A percentile compares a stretch with the other conserved stretches of the same genome.
Conservation (phyloP, 1,139 yeast species). For the Debaryomyces subglobosus region DNA sequence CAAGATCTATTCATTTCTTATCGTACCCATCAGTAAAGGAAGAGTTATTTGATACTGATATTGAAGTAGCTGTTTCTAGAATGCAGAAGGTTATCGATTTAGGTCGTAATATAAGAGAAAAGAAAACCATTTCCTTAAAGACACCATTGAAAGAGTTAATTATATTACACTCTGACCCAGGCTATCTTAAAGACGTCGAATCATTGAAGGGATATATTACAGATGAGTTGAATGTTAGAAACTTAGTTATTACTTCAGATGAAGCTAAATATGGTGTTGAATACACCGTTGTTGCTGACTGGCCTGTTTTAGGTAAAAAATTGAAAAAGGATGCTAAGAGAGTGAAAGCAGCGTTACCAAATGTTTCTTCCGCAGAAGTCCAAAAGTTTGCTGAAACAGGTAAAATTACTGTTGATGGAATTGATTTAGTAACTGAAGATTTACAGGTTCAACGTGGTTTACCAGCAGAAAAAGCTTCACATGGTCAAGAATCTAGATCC, state of each 20-base stretch:
- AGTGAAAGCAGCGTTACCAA: conserved; percentile 92
- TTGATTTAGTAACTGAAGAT: conserved; percentile 84
- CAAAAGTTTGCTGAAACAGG: conserved; percentile 75
- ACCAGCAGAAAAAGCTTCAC: conserved; percentile 61
- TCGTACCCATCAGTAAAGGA: conserved; percentile 84
- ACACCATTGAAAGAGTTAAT: conserved; percentile 90
- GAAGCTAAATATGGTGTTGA: conserved; percentile 91
- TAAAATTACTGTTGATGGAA: conserved; percentile 83
- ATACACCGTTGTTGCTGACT: conserved; percentile 94
- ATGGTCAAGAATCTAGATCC: conserved; percentile 84
- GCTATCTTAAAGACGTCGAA: conserved; percentile 76
- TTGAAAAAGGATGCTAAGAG: conserved; percentile 90
- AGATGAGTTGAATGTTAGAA: conserved; percentile 93
- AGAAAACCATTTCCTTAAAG: conserved; percentile 89
- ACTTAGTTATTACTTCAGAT: conserved; percentile 82
- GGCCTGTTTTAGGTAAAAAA: conserved; percentile 98
- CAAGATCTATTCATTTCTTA: conserved; percentile 90
- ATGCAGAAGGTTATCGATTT: conserved; percentile 97
- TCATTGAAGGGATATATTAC: conserved; percentile 76
- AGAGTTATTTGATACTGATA: conserved; percentile 76
- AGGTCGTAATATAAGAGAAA: conserved; percentile 96
- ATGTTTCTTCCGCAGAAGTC: conserved; percentile 78
- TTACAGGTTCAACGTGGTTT: conserved; percentile 88
- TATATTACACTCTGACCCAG: conserved; percentile 77
- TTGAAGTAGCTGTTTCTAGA: conserved; percentile 84